phyloP scores from a whole-genome alignment of 2,329 filamentous ascomycete genomes.

The Diaporthe ampelina region DNA sequence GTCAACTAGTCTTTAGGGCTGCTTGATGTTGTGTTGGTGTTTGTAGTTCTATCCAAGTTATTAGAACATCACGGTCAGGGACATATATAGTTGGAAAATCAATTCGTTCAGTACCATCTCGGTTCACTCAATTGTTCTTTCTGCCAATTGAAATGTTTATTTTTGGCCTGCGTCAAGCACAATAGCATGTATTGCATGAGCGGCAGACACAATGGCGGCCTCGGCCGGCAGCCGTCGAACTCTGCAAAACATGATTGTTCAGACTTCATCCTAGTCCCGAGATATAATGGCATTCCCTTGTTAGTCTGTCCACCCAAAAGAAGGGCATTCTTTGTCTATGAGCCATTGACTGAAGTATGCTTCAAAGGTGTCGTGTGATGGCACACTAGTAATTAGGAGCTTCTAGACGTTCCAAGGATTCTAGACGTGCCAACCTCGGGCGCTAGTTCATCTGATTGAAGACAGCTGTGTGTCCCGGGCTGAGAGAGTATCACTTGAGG shows the following conservation, averaged over 20 bases:
- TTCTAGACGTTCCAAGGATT: too few relatives aligned
- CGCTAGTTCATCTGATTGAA: too few relatives aligned
- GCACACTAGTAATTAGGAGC: too few relatives aligned
- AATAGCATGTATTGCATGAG: background rate
- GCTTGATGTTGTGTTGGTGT: background rate
- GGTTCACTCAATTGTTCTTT: too few relatives aligned
- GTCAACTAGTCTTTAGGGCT: background rate
- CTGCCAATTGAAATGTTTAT: background rate
- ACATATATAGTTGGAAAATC: background rate
- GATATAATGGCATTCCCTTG: background rate
- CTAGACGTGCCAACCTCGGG: too few relatives aligned
- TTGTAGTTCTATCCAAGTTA: background rate
- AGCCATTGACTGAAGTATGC: background rate
- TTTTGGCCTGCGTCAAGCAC: background rate
- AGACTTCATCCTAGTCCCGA: background rate
- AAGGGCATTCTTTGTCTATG: background rate
- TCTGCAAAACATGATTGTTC: background rate
- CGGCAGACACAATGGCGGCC: background rate
- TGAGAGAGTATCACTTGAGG: too few relatives aligned
- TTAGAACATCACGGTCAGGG: background rate
- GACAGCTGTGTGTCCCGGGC: too few relatives aligned
- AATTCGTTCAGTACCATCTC: rapidly evolving
- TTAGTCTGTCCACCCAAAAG: too few relatives aligned
- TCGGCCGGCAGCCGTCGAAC: background rate
- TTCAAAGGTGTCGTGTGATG: too few relatives aligned